A percentile compares a stretch with the other conserved stretches of the same genome.
Evolutionary conservation across 1,284 basidiomycete genomes (phyloP).

Genomic region (Moesziomyces globuligerus): DNA sequence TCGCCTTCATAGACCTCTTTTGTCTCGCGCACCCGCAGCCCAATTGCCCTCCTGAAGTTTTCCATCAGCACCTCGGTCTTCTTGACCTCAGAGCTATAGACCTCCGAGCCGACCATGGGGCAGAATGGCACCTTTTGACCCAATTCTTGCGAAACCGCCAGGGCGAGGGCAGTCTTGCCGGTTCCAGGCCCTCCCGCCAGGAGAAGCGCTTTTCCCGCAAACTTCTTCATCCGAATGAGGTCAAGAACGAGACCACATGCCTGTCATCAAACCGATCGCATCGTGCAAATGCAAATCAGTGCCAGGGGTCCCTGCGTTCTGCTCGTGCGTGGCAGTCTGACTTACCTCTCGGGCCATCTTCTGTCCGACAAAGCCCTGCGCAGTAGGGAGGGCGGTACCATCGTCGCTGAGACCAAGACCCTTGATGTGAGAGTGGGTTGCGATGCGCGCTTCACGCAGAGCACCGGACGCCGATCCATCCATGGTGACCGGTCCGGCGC

Average conservation of each 20-base stretch:
- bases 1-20: conserved; percentile 99
- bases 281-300: not conserved
- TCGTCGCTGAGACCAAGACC: conserved; percentile 90
- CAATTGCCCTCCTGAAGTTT: conserved; percentile 92
- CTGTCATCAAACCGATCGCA: conserved; percentile 71
- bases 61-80: conserved; percentile 99
- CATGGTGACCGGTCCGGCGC: conserved; percentile 36
- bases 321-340: not conserved
- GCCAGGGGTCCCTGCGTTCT: not conserved
- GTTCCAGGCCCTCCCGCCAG: conserved; percentile 91
- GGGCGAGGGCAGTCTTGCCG: conserved; percentile 92
- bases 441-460: conserved; percentile 72
- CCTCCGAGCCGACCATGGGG: conserved; percentile 96
- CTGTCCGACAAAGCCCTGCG: conserved; percentile 92
- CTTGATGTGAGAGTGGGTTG: conserved; percentile 93
- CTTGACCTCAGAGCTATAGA: conserved; percentile 96
- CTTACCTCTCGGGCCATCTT: conserved; percentile 85
- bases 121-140: conserved; percentile 96
- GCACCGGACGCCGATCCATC: conserved; percentile 27
- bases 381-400: conserved; percentile 76
- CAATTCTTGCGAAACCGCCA: conserved; percentile 92
- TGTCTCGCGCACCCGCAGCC: conserved; percentile 76
- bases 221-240: conserved; percentile 86
- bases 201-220: conserved; percentile 87
- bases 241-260: conserved; percentile 92